A percentile compares a stretch with the other conserved stretches of the same genome.
phyloP scores from a whole-genome alignment of 768 basidiomycete species.

The Lactarius evosmus region DNA sequence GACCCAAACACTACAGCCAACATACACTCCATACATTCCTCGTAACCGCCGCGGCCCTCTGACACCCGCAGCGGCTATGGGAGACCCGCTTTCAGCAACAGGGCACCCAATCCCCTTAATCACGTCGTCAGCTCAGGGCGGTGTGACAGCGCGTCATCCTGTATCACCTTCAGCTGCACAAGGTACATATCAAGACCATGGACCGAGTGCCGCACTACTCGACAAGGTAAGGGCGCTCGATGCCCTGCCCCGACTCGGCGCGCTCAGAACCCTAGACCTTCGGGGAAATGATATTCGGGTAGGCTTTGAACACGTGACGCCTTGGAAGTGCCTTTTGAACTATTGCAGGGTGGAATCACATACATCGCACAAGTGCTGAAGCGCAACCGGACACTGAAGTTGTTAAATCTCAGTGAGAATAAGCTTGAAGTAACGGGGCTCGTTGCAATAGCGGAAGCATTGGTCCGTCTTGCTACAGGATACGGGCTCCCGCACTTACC shows the following conservation, averaged over 20 bases:
- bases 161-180: constrained; percentile 27
- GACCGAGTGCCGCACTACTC: constrained; percentile 73
- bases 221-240: constrained; percentile 91
- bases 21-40: constrained; percentile 82
- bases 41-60: constrained; percentile 49
- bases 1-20: constrained; percentile 55
- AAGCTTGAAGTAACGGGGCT: constrained; percentile 83
- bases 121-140: constrained; percentile 51
- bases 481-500: not conserved
- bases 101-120: constrained; percentile 65
- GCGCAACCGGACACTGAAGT: constrained; percentile 90
- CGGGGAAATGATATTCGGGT: constrained; percentile 90
- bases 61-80: constrained; percentile 28
- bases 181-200: constrained; percentile 33
- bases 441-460: constrained; percentile 78
- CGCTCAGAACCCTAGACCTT: constrained; percentile 84
- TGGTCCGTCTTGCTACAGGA: constrained; percentile 51
- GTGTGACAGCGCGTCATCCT: constrained; percentile 47
- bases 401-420: constrained; percentile 92
- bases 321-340: constrained; percentile 1
- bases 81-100: constrained; percentile 40
- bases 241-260: constrained; percentile 78
- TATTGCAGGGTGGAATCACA: constrained; percentile 61
- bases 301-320: constrained; percentile 34
- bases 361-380: constrained; percentile 96